These are phyloP conservation scores for Panicum virgatum DNA, from an alignment of 202 grass and related monocot genomes.

Conservation along the genomic window DNA sequence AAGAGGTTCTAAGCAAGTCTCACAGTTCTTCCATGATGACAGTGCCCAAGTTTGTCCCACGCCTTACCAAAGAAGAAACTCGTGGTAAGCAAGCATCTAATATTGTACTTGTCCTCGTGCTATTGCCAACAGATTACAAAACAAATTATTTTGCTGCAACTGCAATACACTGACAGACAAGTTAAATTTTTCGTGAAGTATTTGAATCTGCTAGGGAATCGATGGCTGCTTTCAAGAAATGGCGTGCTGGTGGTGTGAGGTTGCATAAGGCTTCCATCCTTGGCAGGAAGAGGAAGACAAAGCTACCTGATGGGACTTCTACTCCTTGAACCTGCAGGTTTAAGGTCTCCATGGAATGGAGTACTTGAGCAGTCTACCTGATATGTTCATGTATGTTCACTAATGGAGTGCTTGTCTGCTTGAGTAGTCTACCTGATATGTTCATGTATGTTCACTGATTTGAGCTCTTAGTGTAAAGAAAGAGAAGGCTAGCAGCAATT, in stretches of 20 bases:
- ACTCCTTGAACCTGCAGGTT: constrained; percentile 32
- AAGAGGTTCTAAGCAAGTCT: constrained; percentile 91
- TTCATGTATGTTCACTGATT: too few species aligned
- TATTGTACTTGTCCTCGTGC: not conserved
- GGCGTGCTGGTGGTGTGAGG: constrained; percentile 63
- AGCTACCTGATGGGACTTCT: constrained; percentile 39
- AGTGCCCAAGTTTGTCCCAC: constrained; percentile 63
- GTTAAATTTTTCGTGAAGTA: constrained; percentile 30
- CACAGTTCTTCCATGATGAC: constrained; percentile 61
- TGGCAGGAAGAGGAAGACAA: constrained; percentile 80
- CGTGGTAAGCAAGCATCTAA: constrained; percentile 39
- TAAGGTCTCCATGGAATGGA: not conserved
- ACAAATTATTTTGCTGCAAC: not conserved
- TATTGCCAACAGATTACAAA: not conserved
- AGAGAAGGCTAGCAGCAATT: not conserved
- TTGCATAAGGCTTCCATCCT: constrained; percentile 78
- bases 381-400: constrained; percentile 7
- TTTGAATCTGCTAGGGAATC: constrained; percentile 80
- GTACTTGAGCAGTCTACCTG: not conserved
- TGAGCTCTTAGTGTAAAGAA: not conserved
- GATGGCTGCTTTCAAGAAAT: constrained; percentile 80
- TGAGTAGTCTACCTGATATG: too few species aligned
- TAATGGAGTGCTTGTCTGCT: too few species aligned
- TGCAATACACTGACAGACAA: not conserved
- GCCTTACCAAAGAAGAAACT: constrained; percentile 81